Conservation (phyloP, 2,329 filamentous ascomycete species). For the Aspergillus fumigatiaffinis region DNA sequence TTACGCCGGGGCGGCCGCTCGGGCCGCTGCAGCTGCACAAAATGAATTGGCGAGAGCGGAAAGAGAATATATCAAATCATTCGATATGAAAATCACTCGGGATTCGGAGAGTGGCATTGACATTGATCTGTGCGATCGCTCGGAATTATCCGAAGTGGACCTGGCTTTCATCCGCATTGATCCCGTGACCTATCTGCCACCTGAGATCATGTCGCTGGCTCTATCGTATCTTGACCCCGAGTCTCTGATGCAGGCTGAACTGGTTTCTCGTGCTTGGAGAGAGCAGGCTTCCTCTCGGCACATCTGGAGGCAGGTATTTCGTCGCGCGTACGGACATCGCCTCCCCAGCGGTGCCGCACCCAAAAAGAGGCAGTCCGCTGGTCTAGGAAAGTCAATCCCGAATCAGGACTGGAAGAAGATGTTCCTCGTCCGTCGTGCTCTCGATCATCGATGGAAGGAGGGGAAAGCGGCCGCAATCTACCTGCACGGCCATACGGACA, state of each 20-base stretch:
- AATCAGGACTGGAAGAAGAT: slow-evolving; percentile 81
- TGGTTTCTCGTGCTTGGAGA: slow-evolving; percentile 56
- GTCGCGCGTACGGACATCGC: slow-evolving; percentile 49
- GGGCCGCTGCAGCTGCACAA: slow-evolving; percentile 48
- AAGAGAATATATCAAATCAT: slow-evolving; percentile 27
- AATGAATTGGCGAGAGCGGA: slow-evolving; percentile 40
- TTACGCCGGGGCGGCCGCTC: slow-evolving; percentile 43
- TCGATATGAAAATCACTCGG: slow-evolving; percentile 28
- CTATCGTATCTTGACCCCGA: slow-evolving; percentile 57
- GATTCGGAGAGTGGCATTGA: slow-evolving; percentile 50
- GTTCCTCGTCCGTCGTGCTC: slow-evolving; percentile 69
- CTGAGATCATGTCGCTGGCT: slow-evolving; percentile 57
- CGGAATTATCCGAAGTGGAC: slow-evolving; percentile 32
- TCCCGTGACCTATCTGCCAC: slow-evolving; percentile 52
- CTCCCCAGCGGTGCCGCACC: slow-evolving; percentile 33
- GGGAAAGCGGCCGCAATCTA: slow-evolving; percentile 79
- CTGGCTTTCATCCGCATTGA: slow-evolving; percentile 44
- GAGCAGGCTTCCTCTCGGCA: slow-evolving; percentile 52
- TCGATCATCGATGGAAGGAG: slow-evolving; percentile 75
- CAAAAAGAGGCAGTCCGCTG: slow-evolving; percentile 49
- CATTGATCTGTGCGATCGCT: slow-evolving; percentile 40
- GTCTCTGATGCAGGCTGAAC: slow-evolving; percentile 53
- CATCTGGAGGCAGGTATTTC: slow-evolving; percentile 62
- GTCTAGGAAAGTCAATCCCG: slow-evolving; percentile 52
- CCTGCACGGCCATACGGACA: slow-evolving; percentile 88